phyloP scores from a whole-genome alignment of 2,329 filamentous ascomycete genomes.

The Epichloe sibirici region DNA sequence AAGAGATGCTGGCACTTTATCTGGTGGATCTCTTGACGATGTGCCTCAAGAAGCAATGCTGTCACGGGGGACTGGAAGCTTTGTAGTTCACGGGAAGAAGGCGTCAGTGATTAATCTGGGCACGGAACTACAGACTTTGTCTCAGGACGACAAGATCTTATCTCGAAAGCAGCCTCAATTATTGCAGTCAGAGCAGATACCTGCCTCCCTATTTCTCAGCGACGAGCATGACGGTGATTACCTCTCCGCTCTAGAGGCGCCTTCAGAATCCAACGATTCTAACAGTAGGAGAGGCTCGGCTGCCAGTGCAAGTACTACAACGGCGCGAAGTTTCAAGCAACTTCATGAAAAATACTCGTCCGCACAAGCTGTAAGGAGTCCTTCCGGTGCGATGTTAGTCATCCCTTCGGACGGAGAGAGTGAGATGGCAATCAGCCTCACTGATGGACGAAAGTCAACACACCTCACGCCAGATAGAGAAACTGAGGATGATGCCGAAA shows the following conservation, averaged over 20 bases:
- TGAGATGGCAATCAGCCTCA: slow-evolving; percentile 47
- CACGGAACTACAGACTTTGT: slow-evolving; percentile 71
- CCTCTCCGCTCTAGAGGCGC: slow-evolving; percentile 35
- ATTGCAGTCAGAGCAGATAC: slow-evolving; percentile 14
- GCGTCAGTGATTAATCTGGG: slow-evolving; percentile 95
- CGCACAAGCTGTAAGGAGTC: slow-evolving; percentile 33
- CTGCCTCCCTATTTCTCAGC: slow-evolving; percentile 23
- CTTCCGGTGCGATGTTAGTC: slow-evolving; percentile 28
- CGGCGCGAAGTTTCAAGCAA: slow-evolving; percentile 52
- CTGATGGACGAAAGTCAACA: slow-evolving; percentile 44
- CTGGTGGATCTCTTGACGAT: slow-evolving; percentile 22
- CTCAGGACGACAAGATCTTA: slow-evolving; percentile 59
- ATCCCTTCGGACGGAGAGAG: slow-evolving; percentile 47
- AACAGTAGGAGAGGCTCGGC: slow-evolving; percentile 45
- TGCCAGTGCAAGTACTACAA: slow-evolving; percentile 54
- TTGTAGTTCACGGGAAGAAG: slow-evolving; percentile 96
- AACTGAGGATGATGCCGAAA: not conserved
- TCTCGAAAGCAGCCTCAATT: slow-evolving; percentile 41
- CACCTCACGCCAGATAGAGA: slow-evolving; percentile 36
- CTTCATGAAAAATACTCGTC: slow-evolving; percentile 48
- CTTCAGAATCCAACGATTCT: slow-evolving; percentile 29
- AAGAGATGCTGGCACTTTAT: slow-evolving; percentile 38
- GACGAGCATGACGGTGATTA: slow-evolving; percentile 36
- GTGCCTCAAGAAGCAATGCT: slow-evolving; percentile 51
- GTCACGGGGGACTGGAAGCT: slow-evolving; percentile 70